Evolutionary conservation across 768 basidiomycete species (phyloP), one percentile per base, ranked within the genome.

Genomic region (Trametes villosa): DNA sequence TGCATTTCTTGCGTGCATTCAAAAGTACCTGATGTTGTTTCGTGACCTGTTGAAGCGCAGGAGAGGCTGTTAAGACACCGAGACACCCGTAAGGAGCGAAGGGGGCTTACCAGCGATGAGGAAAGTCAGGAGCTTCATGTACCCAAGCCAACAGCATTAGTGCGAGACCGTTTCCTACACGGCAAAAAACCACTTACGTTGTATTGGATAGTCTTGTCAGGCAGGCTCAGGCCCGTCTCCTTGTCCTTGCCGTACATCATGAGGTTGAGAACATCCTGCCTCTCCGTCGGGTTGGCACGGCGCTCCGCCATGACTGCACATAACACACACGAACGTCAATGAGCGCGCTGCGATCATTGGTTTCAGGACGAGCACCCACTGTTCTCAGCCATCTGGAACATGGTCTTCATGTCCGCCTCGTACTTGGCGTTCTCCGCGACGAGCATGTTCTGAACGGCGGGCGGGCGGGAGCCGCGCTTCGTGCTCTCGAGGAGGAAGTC

Each of bases 81-180:
- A 12, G 9, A 6, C 8, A 11, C 18, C 36, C 41, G 24, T 40
- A 11, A 12, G 27, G 17, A 12, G 17, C 5, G 24, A 12, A 3
- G 40, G 27, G 41, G 20, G 33, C 49, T 36, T 60, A 77, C 77
- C 81, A 9, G 81, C 81, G 48, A 82, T 79, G 12, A 83, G 68
- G 76, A 83, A 83, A 1, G 82, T 83, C 11, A 80, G 67, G 4
- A 83, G 73, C 78, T 79, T 20, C 2, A n/a, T n/a, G n/a, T n/a
- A n/a, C n/a, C n/a, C n/a, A n/a, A n/a, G n/a, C n/a, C n/a, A n/a
- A n/a, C n/a, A n/a, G n/a, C n/a, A n/a, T n/a, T n/a, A n/a, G 46
- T 9, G 18, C 13, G 6, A 30, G 29, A 11, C 3, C 18, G 3
- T 12, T 13, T 33, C 29, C 40, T 27, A 33, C 6, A 8, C n/a